Evolutionary conservation across 768 basidiomycete genomes (phyloP).

Genomic region (Mycena filopes): DNA sequence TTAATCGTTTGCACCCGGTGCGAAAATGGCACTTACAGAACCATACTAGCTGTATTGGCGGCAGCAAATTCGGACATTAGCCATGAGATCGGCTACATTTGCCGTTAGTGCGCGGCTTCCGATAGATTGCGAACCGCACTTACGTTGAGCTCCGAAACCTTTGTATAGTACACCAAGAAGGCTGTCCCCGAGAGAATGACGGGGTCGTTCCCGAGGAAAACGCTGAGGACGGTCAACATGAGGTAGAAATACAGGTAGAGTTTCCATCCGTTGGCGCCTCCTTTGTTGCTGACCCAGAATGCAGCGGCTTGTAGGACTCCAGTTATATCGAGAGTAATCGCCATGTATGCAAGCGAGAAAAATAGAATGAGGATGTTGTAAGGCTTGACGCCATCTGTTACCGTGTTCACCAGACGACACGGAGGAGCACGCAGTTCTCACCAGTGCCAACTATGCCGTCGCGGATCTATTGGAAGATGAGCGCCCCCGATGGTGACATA

Average conservation of each 20-base stretch:
- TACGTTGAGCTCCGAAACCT: conserved; percentile 56
- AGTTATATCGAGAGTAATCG: conserved; percentile 90
- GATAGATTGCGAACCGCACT: not conserved
- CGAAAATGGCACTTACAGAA: conserved; percentile 41
- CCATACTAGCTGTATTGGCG: conserved; percentile 82
- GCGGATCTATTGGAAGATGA: conserved; percentile 54
- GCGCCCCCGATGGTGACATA: conserved; percentile 3
- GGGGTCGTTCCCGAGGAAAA: conserved; percentile 93
- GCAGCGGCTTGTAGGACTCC: conserved; percentile 89
- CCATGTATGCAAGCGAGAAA: conserved; percentile 91
- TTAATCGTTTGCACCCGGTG: not conserved
- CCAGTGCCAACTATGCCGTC: conserved; percentile 80
- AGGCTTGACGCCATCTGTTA: conserved; percentile 77
- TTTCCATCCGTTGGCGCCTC: conserved; percentile 75
- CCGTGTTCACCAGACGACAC: not conserved
- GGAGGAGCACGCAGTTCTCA: not conserved
- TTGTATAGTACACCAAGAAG: conserved; percentile 90
- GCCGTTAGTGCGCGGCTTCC: not conserved
- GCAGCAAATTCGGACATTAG: conserved; percentile 81
- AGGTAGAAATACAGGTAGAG: conserved; percentile 86
- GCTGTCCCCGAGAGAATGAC: conserved; percentile 91
- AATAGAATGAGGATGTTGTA: conserved; percentile 95
- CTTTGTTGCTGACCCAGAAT: conserved; percentile 87
- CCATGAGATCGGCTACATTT: conserved; percentile 69
- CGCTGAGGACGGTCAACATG: conserved; percentile 81